Conservation (phyloP, 371 early-diverging fungal species). For the Actinomortierella ambigua region DNA sequence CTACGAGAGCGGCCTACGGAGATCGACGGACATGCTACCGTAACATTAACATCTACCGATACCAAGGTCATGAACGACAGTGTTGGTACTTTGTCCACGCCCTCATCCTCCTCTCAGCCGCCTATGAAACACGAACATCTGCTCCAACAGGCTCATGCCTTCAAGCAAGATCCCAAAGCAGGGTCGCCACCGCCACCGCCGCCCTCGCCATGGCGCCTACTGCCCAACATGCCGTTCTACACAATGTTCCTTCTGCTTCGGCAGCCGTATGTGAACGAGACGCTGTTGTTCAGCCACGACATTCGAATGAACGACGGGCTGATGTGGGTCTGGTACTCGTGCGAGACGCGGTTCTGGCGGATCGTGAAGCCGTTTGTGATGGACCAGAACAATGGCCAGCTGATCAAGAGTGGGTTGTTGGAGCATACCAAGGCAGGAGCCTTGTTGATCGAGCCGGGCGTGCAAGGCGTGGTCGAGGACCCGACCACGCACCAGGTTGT, state of each 20-base stretch:
- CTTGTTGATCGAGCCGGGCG: conserved; percentile 22
- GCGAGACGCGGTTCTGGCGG: conserved; percentile 29
- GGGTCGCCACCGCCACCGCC: conserved; percentile 4
- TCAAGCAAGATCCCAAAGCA: too few species aligned
- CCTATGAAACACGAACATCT: too few species aligned
- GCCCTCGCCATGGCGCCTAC: conserved; percentile 21
- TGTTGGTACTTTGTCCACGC: too few species aligned
- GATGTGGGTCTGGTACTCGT: conserved; percentile 35
- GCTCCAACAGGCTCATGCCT: too few species aligned
- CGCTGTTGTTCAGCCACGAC: conserved; percentile 16
- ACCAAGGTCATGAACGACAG: too few species aligned
- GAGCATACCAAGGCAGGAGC: conserved; percentile 27
- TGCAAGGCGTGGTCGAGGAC: conserved; percentile 26
- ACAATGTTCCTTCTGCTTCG: conserved; percentile 24
- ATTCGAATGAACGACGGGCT: conserved; percentile 40
- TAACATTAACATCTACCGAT: too few species aligned
- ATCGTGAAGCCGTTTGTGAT: conserved; percentile 35
- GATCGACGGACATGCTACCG: too few species aligned
- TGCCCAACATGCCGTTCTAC: conserved; percentile 34
- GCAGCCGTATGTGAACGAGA: conserved; percentile 14
- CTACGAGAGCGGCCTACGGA: too few species aligned
- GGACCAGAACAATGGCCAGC: conserved; percentile 29
- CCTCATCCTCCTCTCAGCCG: too few species aligned
- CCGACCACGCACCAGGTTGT: conserved; percentile 16
- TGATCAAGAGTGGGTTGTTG: conserved; percentile 29